A percentile compares a stretch with the other conserved stretches of the same genome.
These are phyloP conservation scores for Russula lepida DNA, from an alignment of 768 basidiomycete species.

Conservation along the genomic window DNA sequence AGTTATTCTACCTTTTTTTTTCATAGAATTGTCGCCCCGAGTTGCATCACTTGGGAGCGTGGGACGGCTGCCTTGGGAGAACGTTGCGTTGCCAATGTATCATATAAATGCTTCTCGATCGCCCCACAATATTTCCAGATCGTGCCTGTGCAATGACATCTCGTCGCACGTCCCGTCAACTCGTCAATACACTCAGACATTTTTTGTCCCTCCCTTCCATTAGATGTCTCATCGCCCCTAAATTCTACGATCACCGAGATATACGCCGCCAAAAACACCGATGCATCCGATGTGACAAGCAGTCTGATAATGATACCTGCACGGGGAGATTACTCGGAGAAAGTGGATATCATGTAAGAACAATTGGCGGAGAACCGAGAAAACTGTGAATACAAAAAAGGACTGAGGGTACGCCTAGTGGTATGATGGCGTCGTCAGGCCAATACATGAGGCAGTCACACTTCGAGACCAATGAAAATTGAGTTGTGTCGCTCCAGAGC, in stretches of 20 bases:
- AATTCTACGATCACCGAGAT: background rate
- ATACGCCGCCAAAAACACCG: background rate
- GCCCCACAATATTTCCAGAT: background rate
- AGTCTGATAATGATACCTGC: background rate
- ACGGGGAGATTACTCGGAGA: background rate
- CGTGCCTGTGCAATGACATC: background rate
- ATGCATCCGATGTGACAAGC: background rate
- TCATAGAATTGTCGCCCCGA: background rate
- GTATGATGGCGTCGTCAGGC: background rate
- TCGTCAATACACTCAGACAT: background rate
- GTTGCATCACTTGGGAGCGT: background rate
- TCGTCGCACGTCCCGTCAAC: background rate
- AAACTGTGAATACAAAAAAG: background rate
- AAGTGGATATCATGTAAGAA: background rate
- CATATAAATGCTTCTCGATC: background rate
- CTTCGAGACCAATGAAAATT: constrained; percentile 18
- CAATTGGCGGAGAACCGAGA: background rate
- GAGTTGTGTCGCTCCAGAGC: constrained; percentile 21
- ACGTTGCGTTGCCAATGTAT: background rate
- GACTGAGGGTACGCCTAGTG: background rate
- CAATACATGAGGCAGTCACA: background rate
- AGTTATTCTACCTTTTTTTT: background rate
- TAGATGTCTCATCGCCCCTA: background rate
- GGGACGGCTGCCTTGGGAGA: background rate
- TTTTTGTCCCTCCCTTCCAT: background rate